Percentiles rank a stretch among this genome's conserved stretches.
Conservation (phyloP, 805 yeast genomes). For the Maudiozyma bulderi region DNA sequence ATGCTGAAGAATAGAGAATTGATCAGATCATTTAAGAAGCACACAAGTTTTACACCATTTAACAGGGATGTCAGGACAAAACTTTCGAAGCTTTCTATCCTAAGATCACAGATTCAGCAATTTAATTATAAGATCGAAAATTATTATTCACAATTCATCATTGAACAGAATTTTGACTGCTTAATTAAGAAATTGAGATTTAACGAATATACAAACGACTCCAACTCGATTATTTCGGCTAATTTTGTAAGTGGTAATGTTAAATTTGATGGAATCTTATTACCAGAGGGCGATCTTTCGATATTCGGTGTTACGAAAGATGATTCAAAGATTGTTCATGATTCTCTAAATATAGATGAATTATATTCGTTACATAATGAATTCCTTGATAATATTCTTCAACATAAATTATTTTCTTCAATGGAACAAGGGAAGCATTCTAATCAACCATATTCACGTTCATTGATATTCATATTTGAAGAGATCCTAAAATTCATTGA, state of each 20-base stretch:
- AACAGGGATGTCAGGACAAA: constrained; percentile 23
- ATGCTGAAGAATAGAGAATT: constrained; percentile 37
- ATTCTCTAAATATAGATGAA: constrained; percentile 38
- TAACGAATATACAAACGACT: constrained; percentile 17
- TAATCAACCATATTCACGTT: constrained; percentile 33
- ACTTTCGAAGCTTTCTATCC: constrained; percentile 21
- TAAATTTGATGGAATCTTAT: constrained; percentile 22
- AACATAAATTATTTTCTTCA: constrained; percentile 17
- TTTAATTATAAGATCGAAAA: constrained; percentile 27
- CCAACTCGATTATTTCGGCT: constrained; percentile 28
- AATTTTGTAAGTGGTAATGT: constrained; percentile 19
- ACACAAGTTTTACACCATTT: constrained; percentile 14
- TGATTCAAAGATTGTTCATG: constrained; percentile 1
- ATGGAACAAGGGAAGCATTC: constrained; percentile 29
- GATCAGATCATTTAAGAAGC: constrained; percentile 22
- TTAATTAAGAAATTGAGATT: constrained; percentile 30
- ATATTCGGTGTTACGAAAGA: neutral
- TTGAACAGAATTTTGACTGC: constrained; percentile 23
- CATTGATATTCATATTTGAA: constrained; percentile 32
- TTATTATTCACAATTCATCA: constrained; percentile 25
- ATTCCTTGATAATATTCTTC: constrained; percentile 22
- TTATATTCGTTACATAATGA: constrained; percentile 31
- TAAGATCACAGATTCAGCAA: constrained; percentile 29
- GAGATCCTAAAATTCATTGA: constrained; percentile 33
- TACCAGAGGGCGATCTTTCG: constrained; percentile 22